phyloP scores from a whole-genome alignment of 1,284 basidiomycete species.

The Tylopilus microsporus region DNA sequence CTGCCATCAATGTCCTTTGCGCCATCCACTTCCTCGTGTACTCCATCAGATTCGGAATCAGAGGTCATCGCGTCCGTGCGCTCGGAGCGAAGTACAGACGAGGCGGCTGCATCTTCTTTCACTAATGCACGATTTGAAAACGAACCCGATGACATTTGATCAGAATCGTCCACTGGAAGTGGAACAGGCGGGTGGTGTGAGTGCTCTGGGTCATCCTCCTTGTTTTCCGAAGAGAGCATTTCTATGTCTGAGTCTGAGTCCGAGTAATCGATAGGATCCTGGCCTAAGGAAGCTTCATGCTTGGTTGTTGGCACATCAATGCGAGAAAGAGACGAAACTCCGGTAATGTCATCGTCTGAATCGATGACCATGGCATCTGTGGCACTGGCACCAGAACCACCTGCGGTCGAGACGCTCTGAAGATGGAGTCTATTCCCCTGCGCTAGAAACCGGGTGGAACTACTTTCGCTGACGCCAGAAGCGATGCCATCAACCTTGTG shows the following conservation, averaged over 20 bases:
- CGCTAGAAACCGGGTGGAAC: background rate
- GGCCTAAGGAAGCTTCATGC: background rate
- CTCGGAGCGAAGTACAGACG: constrained; percentile 1
- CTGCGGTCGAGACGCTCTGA: background rate
- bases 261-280: constrained; percentile 4
- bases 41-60: constrained; percentile 10
- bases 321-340: background rate
- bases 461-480: background rate
- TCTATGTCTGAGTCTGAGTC: constrained; percentile 13
- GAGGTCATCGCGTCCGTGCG: constrained; percentile 4
- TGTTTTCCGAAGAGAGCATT: constrained; percentile 7
- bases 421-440: background rate
- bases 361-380: constrained; percentile 22
- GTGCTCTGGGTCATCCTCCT: background rate
- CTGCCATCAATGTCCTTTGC: background rate
- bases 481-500: background rate
- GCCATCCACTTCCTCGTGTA: background rate
- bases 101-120: background rate
- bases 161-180: background rate
- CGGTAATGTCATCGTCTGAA: constrained; percentile 16
- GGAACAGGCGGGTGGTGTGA: background rate
- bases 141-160: background rate
- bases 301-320: background rate
- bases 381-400: constrained; percentile 11
- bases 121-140: background rate